Evolutionary conservation across 306 rosid species (phyloP).

Genomic region (Prunus mira): DNA sequence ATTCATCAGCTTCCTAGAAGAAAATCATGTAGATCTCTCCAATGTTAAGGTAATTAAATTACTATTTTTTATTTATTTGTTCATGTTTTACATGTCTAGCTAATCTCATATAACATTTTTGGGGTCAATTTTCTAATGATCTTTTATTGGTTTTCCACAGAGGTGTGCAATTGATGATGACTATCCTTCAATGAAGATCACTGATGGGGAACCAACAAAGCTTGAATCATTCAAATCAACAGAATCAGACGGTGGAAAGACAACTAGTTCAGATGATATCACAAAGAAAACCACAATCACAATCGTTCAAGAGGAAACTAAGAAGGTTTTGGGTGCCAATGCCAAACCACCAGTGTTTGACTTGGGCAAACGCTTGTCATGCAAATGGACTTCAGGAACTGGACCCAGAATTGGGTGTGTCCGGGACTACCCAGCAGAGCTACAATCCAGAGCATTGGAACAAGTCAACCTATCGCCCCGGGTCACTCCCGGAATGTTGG

Average conservation of each 20-base stretch:
- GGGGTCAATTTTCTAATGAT: neutral
- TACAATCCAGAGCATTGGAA: slow-evolving; percentile 76
- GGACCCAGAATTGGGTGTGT: slow-evolving; percentile 95
- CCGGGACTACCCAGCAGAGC: slow-evolving; percentile 74
- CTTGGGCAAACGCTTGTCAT: slow-evolving; percentile 45
- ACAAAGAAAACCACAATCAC: slow-evolving; percentile 19
- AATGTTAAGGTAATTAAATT: slow-evolving; percentile 60
- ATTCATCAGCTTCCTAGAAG: slow-evolving; percentile 71
- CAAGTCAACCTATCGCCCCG: slow-evolving; percentile 77
- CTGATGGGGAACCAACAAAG: slow-evolving; percentile 22
- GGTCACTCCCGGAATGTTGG: slow-evolving; percentile 25
- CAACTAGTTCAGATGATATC: slow-evolving; percentile 8
- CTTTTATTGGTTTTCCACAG: slow-evolving; percentile 26
- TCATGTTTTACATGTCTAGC: neutral
- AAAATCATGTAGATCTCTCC: slow-evolving; percentile 75
- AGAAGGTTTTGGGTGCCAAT: slow-evolving; percentile 23
- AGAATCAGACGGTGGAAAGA: slow-evolving; percentile 1
- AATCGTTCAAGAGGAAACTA: slow-evolving; percentile 22
- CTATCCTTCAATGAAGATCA: slow-evolving; percentile 30
- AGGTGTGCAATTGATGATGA: slow-evolving; percentile 82
- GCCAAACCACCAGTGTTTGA: slow-evolving; percentile 26
- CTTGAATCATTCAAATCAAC: slow-evolving; percentile 22
- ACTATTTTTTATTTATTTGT: neutral
- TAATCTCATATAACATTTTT: neutral
- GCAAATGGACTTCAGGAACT: slow-evolving; percentile 81